These are phyloP conservation scores for Dactylonectria estremocensis DNA, from an alignment of 2,329 filamentous ascomycete genomes.

Conservation along the genomic window DNA sequence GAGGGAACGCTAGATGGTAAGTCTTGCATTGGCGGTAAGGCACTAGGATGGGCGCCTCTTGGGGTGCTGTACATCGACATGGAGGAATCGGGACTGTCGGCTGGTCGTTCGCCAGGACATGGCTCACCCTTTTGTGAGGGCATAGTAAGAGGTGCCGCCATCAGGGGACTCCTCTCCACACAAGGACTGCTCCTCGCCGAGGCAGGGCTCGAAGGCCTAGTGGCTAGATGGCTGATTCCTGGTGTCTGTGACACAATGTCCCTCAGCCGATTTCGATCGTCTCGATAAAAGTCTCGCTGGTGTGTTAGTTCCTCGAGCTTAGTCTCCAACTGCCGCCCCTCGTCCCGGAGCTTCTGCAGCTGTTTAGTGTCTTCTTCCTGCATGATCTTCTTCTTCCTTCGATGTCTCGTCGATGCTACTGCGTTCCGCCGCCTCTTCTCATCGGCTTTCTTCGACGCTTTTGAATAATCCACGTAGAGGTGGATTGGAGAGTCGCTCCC, in stretches of 20 bases:
- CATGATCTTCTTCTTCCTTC: constrained; percentile 85
- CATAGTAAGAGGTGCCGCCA: constrained; percentile 47
- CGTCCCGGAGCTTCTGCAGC: constrained; percentile 78
- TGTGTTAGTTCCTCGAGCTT: constrained; percentile 68
- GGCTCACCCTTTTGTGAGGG: constrained; percentile 57
- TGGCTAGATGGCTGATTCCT: constrained; percentile 67
- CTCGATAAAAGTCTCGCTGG: constrained; percentile 81
- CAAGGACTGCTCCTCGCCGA: constrained; percentile 55
- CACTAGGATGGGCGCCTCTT: constrained; percentile 45
- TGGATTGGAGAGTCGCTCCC: constrained; percentile 60
- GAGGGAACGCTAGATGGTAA: constrained; percentile 56
- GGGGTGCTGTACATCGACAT: constrained; percentile 57
- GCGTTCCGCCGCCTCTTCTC: constrained; percentile 90
- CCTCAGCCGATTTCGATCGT: constrained; percentile 80
- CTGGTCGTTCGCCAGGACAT: constrained; percentile 61
- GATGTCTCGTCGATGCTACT: constrained; percentile 86
- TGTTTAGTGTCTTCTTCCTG: constrained; percentile 80
- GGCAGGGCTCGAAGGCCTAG: constrained; percentile 68
- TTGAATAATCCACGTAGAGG: constrained; percentile 84
- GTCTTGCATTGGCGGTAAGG: constrained; percentile 60
- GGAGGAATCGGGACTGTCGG: constrained; percentile 60
- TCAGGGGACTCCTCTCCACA: constrained; percentile 56
- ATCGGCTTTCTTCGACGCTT: constrained; percentile 85
- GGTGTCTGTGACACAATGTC: constrained; percentile 75
- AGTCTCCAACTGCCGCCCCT: constrained; percentile 75